A percentile compares a stretch with the other conserved stretches of the same genome.
Evolutionary conservation across 2,329 filamentous ascomycete species (phyloP).

Genomic region (Cylindrodendrum hubeiense): DNA sequence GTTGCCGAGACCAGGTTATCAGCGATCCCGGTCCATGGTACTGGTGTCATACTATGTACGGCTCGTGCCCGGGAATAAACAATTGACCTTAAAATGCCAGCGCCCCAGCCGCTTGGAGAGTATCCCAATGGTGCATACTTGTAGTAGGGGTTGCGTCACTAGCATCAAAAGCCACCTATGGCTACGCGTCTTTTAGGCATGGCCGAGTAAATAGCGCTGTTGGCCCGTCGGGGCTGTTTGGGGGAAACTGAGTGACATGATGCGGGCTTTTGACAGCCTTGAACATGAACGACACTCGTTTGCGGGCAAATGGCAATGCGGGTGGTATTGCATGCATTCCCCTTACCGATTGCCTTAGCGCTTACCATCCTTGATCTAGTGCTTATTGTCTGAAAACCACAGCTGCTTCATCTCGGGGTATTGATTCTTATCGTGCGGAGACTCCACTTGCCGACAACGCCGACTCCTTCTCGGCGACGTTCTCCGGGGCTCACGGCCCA

Average conservation of each 20-base stretch:
- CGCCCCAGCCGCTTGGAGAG: not conserved
- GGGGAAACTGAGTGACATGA: not conserved
- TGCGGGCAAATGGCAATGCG: not conserved
- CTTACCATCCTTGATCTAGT: slow-evolving; percentile 3
- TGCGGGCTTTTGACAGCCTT: not conserved
- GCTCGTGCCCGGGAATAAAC: not conserved
- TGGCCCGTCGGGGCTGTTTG: not conserved
- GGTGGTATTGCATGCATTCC: not conserved
- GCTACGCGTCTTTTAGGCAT: not conserved
- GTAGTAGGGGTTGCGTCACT: not conserved
- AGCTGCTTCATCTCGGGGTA: not conserved
- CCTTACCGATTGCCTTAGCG: not conserved
- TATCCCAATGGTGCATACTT: not conserved
- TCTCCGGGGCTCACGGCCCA: not conserved
- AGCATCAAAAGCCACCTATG: not conserved
- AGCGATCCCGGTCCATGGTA: not conserved
- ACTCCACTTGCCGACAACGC: not conserved
- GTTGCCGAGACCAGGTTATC: not conserved
- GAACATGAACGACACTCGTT: not conserved
- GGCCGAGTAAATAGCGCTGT: not conserved
- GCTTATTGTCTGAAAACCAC: not conserved
- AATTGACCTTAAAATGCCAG: not conserved
- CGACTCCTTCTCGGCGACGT: not conserved
- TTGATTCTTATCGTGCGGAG: not conserved
- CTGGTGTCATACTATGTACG: not conserved